Percentiles rank a stretch among this genome's conserved stretches.
Conservation (phyloP, 805 yeast genomes). For the Ogataea pignaliae region DNA sequence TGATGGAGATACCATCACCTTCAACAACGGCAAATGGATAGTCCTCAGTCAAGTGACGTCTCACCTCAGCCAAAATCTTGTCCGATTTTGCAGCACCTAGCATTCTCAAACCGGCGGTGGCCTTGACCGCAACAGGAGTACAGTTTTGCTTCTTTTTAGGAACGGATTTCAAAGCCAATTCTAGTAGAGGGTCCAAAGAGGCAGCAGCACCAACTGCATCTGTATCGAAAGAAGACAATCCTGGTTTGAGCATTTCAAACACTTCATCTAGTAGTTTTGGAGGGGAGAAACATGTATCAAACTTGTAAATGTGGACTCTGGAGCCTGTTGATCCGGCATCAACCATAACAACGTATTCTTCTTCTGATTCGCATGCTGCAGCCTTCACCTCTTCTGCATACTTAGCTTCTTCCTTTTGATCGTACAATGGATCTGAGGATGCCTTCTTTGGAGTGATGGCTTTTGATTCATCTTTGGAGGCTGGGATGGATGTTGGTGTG, state of each 20-base stretch:
- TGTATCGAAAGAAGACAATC: conserved; percentile 78
- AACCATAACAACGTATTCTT: conserved; percentile 83
- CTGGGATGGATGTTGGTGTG: conserved; percentile 23
- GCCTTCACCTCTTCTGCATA: conserved; percentile 8
- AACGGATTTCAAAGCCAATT: conserved; percentile 68
- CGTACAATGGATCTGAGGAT: conserved; percentile 9
- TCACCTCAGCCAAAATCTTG: conserved; percentile 72
- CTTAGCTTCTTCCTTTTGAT: conserved; percentile 13
- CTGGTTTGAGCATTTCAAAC: conserved; percentile 89
- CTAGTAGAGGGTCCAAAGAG: conserved; percentile 80
- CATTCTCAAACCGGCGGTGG: conserved; percentile 93
- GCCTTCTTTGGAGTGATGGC: conserved; percentile 10
- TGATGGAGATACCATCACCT: conserved; percentile 82
- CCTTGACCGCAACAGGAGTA: conserved; percentile 94
- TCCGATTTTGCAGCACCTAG: conserved; percentile 72
- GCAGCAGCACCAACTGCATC: conserved; percentile 83
- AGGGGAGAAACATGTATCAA: conserved; percentile 80
- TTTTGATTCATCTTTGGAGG: conserved; percentile 7
- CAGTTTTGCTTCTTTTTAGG: conserved; percentile 72
- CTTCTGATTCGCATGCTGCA: conserved; percentile 33
- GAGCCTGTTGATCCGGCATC: conserved; percentile 99
- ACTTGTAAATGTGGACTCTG: conserved; percentile 89
- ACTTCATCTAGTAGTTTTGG: conserved; percentile 77
- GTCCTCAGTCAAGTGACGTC: conserved; percentile 65
- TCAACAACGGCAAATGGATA: conserved; percentile 91